Base-by-base conservation (phyloP, 768 basidiomycete species). In the Omphalotus guepiniiformis region DNA sequence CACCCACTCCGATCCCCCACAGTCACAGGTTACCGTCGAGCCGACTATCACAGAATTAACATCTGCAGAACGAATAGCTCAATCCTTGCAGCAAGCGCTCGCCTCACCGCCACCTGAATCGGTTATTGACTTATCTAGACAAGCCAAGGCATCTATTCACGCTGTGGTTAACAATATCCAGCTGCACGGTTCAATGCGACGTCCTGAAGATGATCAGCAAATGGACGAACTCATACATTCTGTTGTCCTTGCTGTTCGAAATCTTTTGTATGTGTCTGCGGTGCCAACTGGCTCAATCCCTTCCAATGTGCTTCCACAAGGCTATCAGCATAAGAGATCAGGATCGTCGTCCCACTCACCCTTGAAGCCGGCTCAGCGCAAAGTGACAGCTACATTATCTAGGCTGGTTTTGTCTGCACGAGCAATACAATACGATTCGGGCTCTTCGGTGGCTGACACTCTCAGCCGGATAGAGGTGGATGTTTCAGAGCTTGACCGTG, bases 381-480 rank as follows among this genome's bases (percentile, higher is more conserved):
- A 89, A 56, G 85, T 95, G 26, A 90, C 91, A 2, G 88, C 91
- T 6, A 92, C 91, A 0, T 71, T 95, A 7, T 93, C 90, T 16
- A 86, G 93, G 61, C 73, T 97, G 23, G 88, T 95, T 25, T 78
- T 96, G 2, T 90, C 88, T 6, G 83, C 90, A n/a, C 85, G 95
- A 40, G 92, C 93, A 0, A 84, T 90, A 67, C 82, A 87, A 56
- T 89, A 88, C 51, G 85, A 90, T 57, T 83, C 85, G 0, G 83
- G 81, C 13, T 75, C 78, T 1, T 71, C 79, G 19, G 63, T 80
- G 3, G 63, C 73, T 9, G 82, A 87, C 51, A 85, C 84, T 12
- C 71, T 82, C 1, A 77, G 72, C 53, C 80, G 88, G 30, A 85
- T 89, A 51, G 82, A 86, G 57, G 74, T 79, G 4, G 88, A 89